phyloP scores from a whole-genome alignment of 2,329 filamentous ascomycete species.

The Aphanocladium album region DNA sequence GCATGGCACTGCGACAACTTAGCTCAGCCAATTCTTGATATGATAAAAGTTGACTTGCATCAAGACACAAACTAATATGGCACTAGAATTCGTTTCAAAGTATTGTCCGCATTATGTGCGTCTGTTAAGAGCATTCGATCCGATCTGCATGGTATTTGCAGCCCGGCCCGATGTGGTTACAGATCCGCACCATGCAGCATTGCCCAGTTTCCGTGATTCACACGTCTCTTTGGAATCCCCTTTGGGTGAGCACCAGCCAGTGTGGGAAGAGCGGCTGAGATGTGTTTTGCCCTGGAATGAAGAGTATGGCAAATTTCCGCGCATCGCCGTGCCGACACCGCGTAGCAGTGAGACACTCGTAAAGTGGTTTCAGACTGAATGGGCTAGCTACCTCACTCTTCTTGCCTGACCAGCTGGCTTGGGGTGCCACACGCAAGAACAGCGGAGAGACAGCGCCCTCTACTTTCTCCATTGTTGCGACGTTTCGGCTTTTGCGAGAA shows the following conservation, averaged over 20 bases:
- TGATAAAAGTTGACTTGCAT: too few relatives aligned
- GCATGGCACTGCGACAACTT: too few relatives aligned
- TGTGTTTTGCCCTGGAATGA: neutral
- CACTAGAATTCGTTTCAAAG: too few relatives aligned
- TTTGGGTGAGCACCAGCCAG: neutral
- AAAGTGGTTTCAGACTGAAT: neutral
- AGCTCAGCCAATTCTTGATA: too few relatives aligned
- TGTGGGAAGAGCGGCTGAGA: neutral
- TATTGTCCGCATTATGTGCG: too few relatives aligned
- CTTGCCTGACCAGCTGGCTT: neutral
- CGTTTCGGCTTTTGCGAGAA: neutral
- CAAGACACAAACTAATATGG: too few relatives aligned
- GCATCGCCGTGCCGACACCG: neutral
- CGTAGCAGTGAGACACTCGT: neutral
- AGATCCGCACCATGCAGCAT: neutral
- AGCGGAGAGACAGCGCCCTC: neutral
- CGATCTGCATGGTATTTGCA: neutral
- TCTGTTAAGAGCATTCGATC: too few relatives aligned
- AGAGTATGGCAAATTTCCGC: constrained; percentile 4
- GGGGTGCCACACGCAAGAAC: neutral
- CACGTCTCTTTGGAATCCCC: neutral
- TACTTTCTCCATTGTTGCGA: neutral
- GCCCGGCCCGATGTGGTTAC: neutral
- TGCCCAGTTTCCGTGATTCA: neutral
- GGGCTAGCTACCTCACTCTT: neutral